Base-by-base conservation (phyloP, 1,139 yeast genomes). In the Nakaseomyces sp. region DNA sequence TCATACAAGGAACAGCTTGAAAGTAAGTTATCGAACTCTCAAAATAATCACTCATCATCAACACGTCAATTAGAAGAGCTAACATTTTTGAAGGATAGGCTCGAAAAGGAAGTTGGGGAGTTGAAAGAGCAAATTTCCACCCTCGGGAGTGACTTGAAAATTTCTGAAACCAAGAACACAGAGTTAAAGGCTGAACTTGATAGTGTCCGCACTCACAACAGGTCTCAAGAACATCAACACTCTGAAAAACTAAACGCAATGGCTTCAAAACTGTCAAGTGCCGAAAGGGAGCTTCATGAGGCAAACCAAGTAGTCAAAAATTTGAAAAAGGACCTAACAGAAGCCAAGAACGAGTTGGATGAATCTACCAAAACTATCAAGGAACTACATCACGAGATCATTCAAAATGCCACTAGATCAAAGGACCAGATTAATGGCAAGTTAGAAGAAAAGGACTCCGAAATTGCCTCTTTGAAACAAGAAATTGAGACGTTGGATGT, bases 111-210 rank as follows among this genome's bases (percentile, higher is more conserved):
- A 31, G 38, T 43, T 25, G 31, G 40, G n/a, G 38, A 47, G 10
- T 33, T 48, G 16, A 38, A 31, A 32, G 8, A 41, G 9, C 31
- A 44, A 28, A 19, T 49, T 28, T 44, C 47, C 30, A 47, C 46
- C 29, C 41, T 50, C 28, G 54, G 56, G 30, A 43, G 49, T 17
- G 56, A 50, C 37, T 33, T 55, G 17, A 43, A 44, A n/a, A 43
- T 45, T 6, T 38, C 52, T 20, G 45, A 32, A 17, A 28, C 32
- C 29, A 32, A 26, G 29, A 35, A 42, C 13, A 15, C 41, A 19
- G 33, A 33, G 4, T 13, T 26, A 10, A 42, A 42, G 63, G 72
- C 65, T 42, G 74, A 69, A 49, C 73, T 69, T 43, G 72, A 63
- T 47, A 71, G 66, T 42, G 56, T 55, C 31, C 36, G 48, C 12